Evolutionary conservation across 108 stramenopile genomes (phyloP), one percentile per base, ranked within the genome.

Genomic region (Skeletonema costatum): DNA sequence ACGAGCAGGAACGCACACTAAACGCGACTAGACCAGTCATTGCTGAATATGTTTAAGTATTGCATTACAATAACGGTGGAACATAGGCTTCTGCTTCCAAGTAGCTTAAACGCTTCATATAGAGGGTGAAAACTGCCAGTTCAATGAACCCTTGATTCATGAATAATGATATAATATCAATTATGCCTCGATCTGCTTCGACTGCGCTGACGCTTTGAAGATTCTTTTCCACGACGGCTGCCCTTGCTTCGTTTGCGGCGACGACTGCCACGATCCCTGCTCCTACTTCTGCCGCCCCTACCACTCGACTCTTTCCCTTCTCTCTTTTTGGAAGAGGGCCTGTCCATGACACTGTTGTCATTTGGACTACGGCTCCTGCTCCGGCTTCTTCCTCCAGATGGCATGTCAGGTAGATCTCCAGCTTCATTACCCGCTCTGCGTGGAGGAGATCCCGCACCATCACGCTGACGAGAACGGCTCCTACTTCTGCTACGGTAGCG

Each of bases 301-400:
- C 81, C 77, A 42, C 72, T 44, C 51, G 77, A 68, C n/a, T 82
- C 78, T 35, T 83, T 83, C 36, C 82, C 82, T 30, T 80, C 78
- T 38, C 82, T 74, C 68, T 79, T 83, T 66, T 79, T 79, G 16
- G 82, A 67, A 25, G 76, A 78, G 42, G 70, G 69, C 48, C 76
- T 71, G 60, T 80, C 82, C 61, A 80, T 46, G 25, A 42, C 77
- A 64, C 68, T 71, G 56, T 59, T 51, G 60, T 75, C 73, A 41
- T 64, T 70, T 14, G 78, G 77, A 60, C 82, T 78, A 44, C 64
- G 74, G 35, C 74, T 75, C 50, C 76, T 77, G 56, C 82, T 79
- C 48, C 65, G 74, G 25, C 74, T 75, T 32, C 76, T 77, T 16
- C 76, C 76, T 36, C 63, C 68, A 17, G 69, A 70, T 8, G 62